Base-by-base conservation (phyloP, 2,329 filamentous ascomycete species). In the Fonsecaea erecta region DNA sequence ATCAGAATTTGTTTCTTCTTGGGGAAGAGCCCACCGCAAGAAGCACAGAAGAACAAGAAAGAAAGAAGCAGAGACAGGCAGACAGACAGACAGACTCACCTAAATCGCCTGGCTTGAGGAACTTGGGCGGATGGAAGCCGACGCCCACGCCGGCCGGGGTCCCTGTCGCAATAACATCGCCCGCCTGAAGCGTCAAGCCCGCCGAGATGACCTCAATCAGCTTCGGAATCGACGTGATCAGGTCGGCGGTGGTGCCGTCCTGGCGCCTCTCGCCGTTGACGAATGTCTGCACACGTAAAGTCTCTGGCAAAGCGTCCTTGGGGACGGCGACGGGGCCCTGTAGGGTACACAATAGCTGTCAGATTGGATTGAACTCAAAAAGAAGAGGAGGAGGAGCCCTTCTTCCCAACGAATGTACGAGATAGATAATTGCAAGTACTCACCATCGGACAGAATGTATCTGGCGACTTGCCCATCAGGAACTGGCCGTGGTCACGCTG, bases 401-500 rank as follows among this genome's bases (percentile, higher is more conserved):
- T 37, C 11, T 37, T 37, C 5, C 16, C 35, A 3, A 14, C 35
- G n/a, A n/a, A n/a, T n/a, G n/a, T n/a, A n/a, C n/a, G n/a, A n/a
- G n/a, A n/a, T n/a, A 14, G 11, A 37, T 12, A 16, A 37, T 14
- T 4, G 16, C 8, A 14, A 3, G 35, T 1, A 37, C 35, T 37
- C 3, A 37, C 35, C 78, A 85, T 85, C 0, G 84, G 84, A 66
- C 83, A 86, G 68, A 82, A 86, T 0, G 82, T 85, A 70, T 86
- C 83, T 0, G 79, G 74, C 0, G 80, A 84, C 71, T 86, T 86
- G 78, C 85, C 84, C 54, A 87, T 80, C 60, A 81, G 86, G 71
- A 86, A 87, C 65, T 87, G 85, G 71, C 86, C 85, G 65, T 86
- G 84, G 53, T 86, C 83, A 21, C 82, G 73, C 71, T 87, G 84